These are phyloP conservation scores for Sporothrix luriei DNA, from an alignment of 2,329 filamentous ascomycete species.

Conservation along the genomic window DNA sequence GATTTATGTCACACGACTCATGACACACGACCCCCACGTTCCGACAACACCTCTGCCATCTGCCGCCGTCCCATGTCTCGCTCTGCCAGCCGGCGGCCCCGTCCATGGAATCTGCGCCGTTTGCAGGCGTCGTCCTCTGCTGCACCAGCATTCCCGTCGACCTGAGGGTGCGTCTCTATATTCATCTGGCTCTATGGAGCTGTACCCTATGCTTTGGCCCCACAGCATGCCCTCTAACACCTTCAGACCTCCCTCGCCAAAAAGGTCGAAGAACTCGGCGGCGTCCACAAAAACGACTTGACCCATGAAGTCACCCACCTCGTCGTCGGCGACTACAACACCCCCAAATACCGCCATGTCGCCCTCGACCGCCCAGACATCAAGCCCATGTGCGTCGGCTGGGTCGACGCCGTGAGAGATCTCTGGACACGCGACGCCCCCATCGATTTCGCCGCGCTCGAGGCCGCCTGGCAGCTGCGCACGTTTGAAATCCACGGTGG, in stretches of 20 bases:
- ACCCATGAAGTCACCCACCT: conserved; percentile 97
- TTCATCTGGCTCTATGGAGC: background rate
- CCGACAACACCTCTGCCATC: background rate
- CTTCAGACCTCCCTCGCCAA: conserved; percentile 54
- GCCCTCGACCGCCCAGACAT: conserved; percentile 87
- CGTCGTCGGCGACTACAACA: conserved; percentile 84
- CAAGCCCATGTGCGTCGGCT: conserved; percentile 76
- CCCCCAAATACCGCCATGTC: conserved; percentile 93
- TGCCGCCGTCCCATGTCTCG: conserved; percentile 31
- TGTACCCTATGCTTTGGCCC: conserved; percentile 9
- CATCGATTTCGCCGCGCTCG: conserved; percentile 71
- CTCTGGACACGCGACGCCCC: conserved; percentile 79
- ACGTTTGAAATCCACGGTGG: conserved; percentile 61
- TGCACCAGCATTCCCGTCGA: conserved; percentile 84
- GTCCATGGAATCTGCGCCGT: conserved; percentile 41
- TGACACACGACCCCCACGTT: background rate
- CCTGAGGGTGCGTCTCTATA: conserved; percentile 62
- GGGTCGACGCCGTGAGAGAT: conserved; percentile 77
- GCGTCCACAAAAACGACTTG: conserved; percentile 82
- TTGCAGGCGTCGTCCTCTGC: conserved; percentile 76
- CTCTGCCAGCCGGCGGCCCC: conserved; percentile 14
- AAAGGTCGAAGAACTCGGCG: conserved; percentile 79
- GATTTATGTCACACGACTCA: background rate
- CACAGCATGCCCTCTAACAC: conserved; percentile 23
- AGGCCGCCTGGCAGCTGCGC: conserved; percentile 65